These are phyloP conservation scores for Zasmidium cellare DNA, from an alignment of 2,329 filamentous ascomycete genomes.

Conservation along the genomic window DNA sequence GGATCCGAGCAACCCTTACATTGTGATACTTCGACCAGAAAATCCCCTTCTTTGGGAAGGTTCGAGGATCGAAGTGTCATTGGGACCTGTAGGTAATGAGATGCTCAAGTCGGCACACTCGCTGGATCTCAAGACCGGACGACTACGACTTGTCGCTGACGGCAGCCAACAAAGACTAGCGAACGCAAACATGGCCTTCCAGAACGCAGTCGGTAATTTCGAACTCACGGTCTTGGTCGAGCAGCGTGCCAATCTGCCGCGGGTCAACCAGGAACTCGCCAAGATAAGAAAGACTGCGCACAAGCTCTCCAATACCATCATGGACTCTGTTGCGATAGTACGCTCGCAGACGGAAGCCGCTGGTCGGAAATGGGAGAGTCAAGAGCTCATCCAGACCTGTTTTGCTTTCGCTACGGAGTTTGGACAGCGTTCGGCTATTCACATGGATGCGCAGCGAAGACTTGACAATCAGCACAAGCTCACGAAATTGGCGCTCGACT, in stretches of 20 bases:
- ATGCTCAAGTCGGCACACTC: slow-evolving; percentile 67
- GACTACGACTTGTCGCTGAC: slow-evolving; percentile 84
- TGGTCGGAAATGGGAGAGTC: slow-evolving; percentile 70
- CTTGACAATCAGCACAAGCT: slow-evolving; percentile 98
- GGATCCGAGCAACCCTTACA: slow-evolving; percentile 77
- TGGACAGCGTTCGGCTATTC: slow-evolving; percentile 87
- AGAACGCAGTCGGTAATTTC: slow-evolving; percentile 76
- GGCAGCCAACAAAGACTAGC: slow-evolving; percentile 77
- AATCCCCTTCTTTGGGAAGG: slow-evolving; percentile 79
- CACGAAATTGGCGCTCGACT: slow-evolving; percentile 89
- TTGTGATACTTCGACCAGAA: slow-evolving; percentile 82
- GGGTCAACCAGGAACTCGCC: slow-evolving; percentile 86
- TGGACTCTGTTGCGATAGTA: slow-evolving; percentile 96
- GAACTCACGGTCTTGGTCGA: slow-evolving; percentile 88
- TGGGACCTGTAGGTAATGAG: slow-evolving; percentile 46
- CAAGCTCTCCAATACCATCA: slow-evolving; percentile 95
- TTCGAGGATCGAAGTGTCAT: slow-evolving; percentile 55
- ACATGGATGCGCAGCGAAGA: slow-evolving; percentile 92
- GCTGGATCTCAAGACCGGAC: slow-evolving; percentile 81
- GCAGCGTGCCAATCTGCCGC: slow-evolving; percentile 86
- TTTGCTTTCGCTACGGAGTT: slow-evolving; percentile 99
- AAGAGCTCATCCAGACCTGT: slow-evolving; percentile 95
- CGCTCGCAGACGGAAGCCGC: slow-evolving; percentile 69
- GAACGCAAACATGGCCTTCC: slow-evolving; percentile 77
- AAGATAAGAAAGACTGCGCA: slow-evolving; percentile 96